phyloP scores from a whole-genome alignment of 148 eudicot species.

The Nepenthes mirabilis region DNA sequence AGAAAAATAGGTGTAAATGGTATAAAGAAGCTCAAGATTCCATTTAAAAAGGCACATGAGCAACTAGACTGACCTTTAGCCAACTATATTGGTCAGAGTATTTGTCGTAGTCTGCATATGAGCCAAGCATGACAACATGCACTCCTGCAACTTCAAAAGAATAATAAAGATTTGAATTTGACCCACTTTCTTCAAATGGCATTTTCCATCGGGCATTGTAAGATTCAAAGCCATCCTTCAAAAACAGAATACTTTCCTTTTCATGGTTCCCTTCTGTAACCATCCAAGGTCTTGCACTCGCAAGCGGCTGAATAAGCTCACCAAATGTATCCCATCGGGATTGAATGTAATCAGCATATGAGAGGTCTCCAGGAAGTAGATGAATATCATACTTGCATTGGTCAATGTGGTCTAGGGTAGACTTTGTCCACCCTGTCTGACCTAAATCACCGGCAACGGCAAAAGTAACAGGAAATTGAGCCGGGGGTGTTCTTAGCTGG shows the following conservation, averaged over 20 bases:
- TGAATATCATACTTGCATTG: constrained; percentile 73
- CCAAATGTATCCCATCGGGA: constrained; percentile 87
- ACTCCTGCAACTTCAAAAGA: constrained; percentile 89
- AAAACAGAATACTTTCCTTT: constrained; percentile 47
- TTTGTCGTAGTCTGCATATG: constrained; percentile 73
- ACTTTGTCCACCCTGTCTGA: constrained; percentile 90
- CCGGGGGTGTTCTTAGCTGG: constrained; percentile 75
- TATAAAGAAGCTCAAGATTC: too few relatives aligned
- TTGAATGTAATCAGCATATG: constrained; percentile 84
- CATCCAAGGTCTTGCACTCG: constrained; percentile 96
- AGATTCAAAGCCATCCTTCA: constrained; percentile 55
- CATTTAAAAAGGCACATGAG: neutral
- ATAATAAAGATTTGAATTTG: constrained; percentile 82
- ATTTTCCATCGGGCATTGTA: constrained; percentile 97
- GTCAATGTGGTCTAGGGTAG: constrained; percentile 76
- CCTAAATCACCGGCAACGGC: constrained; percentile 95
- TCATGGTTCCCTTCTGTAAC: constrained; percentile 97
- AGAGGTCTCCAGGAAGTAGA: constrained; percentile 87
- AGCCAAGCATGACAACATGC: constrained; percentile 90
- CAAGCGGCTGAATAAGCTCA: constrained; percentile 80
- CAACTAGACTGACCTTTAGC: constrained; percentile 56
- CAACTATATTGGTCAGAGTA: constrained; percentile 75
- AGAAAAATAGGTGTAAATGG: too few relatives aligned
- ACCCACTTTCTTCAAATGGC: constrained; percentile 93
- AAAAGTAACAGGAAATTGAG: constrained; percentile 71